Conservation (phyloP, 192 early-diverging fungal species). For the Coemansia sp. region DNA sequence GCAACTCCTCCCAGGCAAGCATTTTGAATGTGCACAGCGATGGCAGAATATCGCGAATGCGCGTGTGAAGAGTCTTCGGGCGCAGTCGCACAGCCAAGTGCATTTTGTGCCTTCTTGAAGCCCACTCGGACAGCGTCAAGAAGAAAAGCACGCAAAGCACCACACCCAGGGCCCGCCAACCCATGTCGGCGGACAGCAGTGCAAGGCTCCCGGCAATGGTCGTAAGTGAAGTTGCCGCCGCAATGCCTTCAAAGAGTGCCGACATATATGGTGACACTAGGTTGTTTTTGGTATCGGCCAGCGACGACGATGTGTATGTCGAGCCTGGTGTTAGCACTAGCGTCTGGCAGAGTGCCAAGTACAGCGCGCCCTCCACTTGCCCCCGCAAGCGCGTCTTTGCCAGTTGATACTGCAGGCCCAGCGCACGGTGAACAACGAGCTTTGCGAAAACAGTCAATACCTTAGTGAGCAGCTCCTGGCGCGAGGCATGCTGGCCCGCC, state of each 20-base stretch:
- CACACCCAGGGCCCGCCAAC: slow-evolving; percentile 5
- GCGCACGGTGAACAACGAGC: slow-evolving; percentile 1
- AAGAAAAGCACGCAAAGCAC: slow-evolving; percentile 1
- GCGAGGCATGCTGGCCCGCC: background rate
- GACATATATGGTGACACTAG: slow-evolving; percentile 14
- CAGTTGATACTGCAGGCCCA: background rate
- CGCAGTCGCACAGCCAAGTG: background rate
- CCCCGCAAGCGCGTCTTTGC: background rate
- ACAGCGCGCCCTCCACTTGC: slow-evolving; percentile 8
- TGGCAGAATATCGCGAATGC: slow-evolving; percentile 24
- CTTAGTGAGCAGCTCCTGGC: background rate
- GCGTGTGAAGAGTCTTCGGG: slow-evolving; percentile 13
- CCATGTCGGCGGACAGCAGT: slow-evolving; percentile 15
- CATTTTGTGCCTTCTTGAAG: slow-evolving; percentile 9
- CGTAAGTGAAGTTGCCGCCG: background rate
- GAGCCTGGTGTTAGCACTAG: slow-evolving; percentile 14
- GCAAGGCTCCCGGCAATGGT: slow-evolving; percentile 17
- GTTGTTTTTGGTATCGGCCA: slow-evolving; percentile 1
- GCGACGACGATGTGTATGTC: background rate
- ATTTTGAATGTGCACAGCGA: slow-evolving; percentile 27
- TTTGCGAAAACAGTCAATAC: background rate
- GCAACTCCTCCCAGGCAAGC: slow-evolving; percentile 15
- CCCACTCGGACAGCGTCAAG: slow-evolving; percentile 8
- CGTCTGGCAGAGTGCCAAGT: slow-evolving; percentile 9
- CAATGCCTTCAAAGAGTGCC: slow-evolving; percentile 5